Conservation (phyloP, 202 grass and related monocot genomes). For the Musa balbisiana region DNA sequence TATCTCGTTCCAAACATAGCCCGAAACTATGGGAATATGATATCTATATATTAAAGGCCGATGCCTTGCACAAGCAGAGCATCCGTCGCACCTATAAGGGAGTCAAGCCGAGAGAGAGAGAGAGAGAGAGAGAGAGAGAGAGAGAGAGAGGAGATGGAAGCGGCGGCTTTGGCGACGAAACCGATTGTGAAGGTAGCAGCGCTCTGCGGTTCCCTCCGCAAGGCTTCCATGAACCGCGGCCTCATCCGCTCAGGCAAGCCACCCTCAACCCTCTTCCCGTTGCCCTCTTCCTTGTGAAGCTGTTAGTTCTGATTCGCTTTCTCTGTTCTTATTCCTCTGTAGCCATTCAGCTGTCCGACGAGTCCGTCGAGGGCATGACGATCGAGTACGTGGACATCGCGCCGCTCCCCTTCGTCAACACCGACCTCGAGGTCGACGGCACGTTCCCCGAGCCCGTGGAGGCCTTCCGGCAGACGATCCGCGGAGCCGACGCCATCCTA, state of each 20-base stretch:
- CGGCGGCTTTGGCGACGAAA: not conserved
- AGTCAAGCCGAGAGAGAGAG: not conserved
- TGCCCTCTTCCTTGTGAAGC: not conserved
- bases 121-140: not conserved
- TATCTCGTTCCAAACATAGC: too few relatives aligned
- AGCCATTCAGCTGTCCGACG: slow-evolving; percentile 52
- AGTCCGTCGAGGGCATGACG: slow-evolving; percentile 53
- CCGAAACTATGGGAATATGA: too few relatives aligned
- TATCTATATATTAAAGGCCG: too few relatives aligned
- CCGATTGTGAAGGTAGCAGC: slow-evolving; percentile 42
- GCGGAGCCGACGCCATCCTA: slow-evolving; percentile 47
- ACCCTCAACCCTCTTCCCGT: not conserved
- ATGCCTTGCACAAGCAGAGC: not conserved
- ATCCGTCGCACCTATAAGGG: not conserved
- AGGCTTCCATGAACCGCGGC: slow-evolving; percentile 57
- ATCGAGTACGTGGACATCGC: slow-evolving; percentile 56
- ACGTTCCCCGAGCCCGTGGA: slow-evolving; percentile 53
- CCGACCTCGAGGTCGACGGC: slow-evolving; percentile 54
- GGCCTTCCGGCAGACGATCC: slow-evolving; percentile 54
- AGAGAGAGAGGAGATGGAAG: slow-evolving; percentile 1
- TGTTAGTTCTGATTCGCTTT: not conserved
- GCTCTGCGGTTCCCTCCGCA: slow-evolving; percentile 74
- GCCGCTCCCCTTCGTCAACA: slow-evolving; percentile 53
- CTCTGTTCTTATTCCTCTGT: not conserved
- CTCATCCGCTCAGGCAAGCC: slow-evolving; percentile 58